Conservation (phyloP, 2,329 filamentous ascomycete species). For the Onygena corvina region DNA sequence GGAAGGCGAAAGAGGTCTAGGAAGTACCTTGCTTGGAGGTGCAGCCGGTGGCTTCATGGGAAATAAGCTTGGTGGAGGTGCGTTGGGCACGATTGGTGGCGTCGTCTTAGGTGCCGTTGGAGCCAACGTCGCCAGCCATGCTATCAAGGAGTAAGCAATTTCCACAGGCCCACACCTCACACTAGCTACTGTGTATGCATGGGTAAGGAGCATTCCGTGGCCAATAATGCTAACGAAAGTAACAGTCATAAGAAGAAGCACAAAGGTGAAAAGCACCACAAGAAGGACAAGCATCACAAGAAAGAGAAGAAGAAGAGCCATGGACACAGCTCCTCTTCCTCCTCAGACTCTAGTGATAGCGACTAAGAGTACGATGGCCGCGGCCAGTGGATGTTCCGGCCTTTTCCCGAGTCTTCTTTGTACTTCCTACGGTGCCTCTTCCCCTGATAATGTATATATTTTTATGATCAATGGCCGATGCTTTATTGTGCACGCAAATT, state of each 20-base stretch:
- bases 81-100: conserved; percentile 25
- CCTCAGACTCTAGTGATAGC: conserved; percentile 13
- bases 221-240: background rate
- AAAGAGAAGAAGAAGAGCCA: conserved; percentile 7
- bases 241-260: conserved; percentile 20
- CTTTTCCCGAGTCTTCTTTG: background rate
- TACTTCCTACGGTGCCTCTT: background rate
- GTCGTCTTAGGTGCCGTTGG: conserved; percentile 26
- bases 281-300: conserved; percentile 17
- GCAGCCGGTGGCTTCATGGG: conserved; percentile 28
- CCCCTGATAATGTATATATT: background rate
- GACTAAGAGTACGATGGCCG: conserved; percentile 9
- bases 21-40: conserved; percentile 28
- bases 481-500: background rate
- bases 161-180: too few species aligned
- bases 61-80: conserved; percentile 27
- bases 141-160: conserved; percentile 21
- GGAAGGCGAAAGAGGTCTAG: conserved; percentile 27
- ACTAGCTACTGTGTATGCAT: too few species aligned
- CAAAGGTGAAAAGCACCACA: conserved; percentile 20
- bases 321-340: background rate
- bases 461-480: conserved; percentile 5
- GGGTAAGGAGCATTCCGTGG: background rate
- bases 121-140: conserved; percentile 20
- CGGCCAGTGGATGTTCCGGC: background rate